Conservation (phyloP, 306 rosid genomes). For the Malus orientalis region DNA sequence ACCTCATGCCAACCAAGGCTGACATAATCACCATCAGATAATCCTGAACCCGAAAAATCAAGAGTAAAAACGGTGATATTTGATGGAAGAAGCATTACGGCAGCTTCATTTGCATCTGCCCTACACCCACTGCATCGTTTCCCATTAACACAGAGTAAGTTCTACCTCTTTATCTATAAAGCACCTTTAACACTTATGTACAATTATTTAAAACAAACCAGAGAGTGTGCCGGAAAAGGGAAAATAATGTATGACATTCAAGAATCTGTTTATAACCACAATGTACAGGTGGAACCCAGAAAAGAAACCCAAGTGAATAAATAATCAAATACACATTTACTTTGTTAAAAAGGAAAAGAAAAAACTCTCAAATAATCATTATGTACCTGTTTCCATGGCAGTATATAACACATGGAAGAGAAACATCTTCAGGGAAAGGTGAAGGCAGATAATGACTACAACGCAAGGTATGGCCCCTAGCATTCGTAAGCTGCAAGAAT, state of each 20-base stretch:
- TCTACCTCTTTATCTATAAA: not conserved
- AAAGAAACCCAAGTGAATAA: not conserved
- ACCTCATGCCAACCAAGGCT: conserved; percentile 99
- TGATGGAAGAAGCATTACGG: conserved; percentile 85
- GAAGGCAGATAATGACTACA: conserved; percentile 95
- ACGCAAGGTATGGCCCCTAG: conserved; percentile 66
- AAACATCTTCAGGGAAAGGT: conserved; percentile 54
- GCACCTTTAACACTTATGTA: not conserved
- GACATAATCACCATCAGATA: conserved; percentile 89
- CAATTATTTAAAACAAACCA: conserved; percentile 4
- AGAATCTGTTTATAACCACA: not conserved
- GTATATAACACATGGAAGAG: conserved; percentile 93
- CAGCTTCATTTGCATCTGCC: conserved; percentile 97
- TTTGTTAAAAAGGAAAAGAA: not conserved
- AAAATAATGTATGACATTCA: not conserved
- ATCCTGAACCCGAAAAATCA: conserved; percentile 96
- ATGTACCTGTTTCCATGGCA: conserved; percentile 97
- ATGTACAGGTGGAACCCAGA: not conserved
- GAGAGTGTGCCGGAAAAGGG: not conserved
- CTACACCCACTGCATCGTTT: conserved; percentile 88
- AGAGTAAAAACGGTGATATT: conserved; percentile 93
- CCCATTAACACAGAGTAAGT: conserved; percentile 20
- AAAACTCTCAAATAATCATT: conserved; percentile 4
- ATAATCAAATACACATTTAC: conserved; percentile 1
- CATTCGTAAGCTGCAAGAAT: conserved; percentile 75